Evolutionary conservation across 108 stramenopile species (phyloP), one percentile per base, ranked within the genome.

Genomic region (Fistulifera solaris): DNA sequence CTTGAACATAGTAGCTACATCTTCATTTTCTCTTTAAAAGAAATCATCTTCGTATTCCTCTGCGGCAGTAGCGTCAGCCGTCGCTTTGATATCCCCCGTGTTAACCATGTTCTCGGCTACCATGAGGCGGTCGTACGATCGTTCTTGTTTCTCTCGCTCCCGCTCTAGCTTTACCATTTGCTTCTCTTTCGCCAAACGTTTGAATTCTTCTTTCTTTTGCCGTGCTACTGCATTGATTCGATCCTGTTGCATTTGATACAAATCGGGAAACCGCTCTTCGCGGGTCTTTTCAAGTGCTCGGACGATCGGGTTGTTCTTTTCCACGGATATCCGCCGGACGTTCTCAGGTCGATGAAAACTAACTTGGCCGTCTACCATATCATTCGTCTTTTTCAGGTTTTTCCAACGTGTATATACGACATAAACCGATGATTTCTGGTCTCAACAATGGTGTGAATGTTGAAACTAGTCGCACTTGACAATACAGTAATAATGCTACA

Each of bases 321-420:
- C 84, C 6, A 81, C 75, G 52, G 69, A 59, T 15, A 66, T 48
- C 10, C 78, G 66, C 11, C 83, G 75, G n/a, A 87, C 86, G 60
- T 87, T 87, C 35, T 88, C 71, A 19, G 90, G 86, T 27, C 86
- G 76, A 53, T 92, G 86, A 58, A 58, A 92, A 6, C 80, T 67
- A 10, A 92, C 90, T 65, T 78, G 75, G 5, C 90, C 90, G 23
- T 80, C 83, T 8, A 80, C 82, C 86, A 86, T 87, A 3, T 53
- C 53, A 8, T 68, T 50, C 6, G 86, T 86, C 71, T 81, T 89
- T 70, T 71, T 85, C 56, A 69, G 68, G 59, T 90, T 87, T 65
- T 87, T 85, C 86, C 86, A 87, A 58, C 86, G 63, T 11, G 90
- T 92, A 53, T 87, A 92, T 1, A 92, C 82, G 8, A 92, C 72